phyloP scores from a whole-genome alignment of 768 basidiomycete species.

The Pulveroboletus frians region DNA sequence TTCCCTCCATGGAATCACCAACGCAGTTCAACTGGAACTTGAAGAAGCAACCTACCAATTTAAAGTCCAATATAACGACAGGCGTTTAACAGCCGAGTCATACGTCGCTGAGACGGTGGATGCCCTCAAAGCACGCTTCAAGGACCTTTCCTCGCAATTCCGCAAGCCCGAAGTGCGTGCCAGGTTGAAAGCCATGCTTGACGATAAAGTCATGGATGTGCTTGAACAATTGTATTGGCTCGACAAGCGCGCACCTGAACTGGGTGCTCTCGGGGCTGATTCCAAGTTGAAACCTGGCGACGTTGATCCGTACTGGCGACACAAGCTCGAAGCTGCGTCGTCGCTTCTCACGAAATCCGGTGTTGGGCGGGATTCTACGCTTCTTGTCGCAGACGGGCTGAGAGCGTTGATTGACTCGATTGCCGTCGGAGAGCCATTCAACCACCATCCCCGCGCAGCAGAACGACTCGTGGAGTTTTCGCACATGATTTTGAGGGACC shows the following conservation, averaged over 20 bases:
- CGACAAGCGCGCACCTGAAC: slow-evolving; percentile 78
- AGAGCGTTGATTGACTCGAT: slow-evolving; percentile 88
- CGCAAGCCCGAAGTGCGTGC: slow-evolving; percentile 82
- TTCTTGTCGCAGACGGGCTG: slow-evolving; percentile 91
- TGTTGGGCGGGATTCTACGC: slow-evolving; percentile 88
- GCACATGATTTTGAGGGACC: slow-evolving; percentile 87
- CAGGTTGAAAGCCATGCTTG: slow-evolving; percentile 88
- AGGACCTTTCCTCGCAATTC: slow-evolving; percentile 79
- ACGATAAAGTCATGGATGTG: slow-evolving; percentile 95
- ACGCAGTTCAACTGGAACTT: slow-evolving; percentile 93
- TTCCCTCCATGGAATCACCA: slow-evolving; percentile 91
- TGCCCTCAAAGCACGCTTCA: slow-evolving; percentile 83
- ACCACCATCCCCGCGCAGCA: slow-evolving; percentile 80
- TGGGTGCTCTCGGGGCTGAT: slow-evolving; percentile 65
- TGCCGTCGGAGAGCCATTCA: slow-evolving; percentile 85
- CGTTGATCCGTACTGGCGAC: slow-evolving; percentile 88
- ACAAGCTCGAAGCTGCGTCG: slow-evolving; percentile 93
- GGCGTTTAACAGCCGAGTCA: slow-evolving; percentile 88
- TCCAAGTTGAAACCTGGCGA: slow-evolving; percentile 65
- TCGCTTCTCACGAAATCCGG: slow-evolving; percentile 94
- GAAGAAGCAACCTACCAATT: slow-evolving; percentile 98
- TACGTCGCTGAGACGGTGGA: slow-evolving; percentile 99
- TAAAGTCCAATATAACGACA: slow-evolving; percentile 98
- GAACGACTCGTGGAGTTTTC: slow-evolving; percentile 90
- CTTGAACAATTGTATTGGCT: slow-evolving; percentile 97